Evolutionary conservation across 2,329 filamentous ascomycete species (phyloP), one percentile per base, ranked within the genome.

Genomic region (Sporothrix globosa): DNA sequence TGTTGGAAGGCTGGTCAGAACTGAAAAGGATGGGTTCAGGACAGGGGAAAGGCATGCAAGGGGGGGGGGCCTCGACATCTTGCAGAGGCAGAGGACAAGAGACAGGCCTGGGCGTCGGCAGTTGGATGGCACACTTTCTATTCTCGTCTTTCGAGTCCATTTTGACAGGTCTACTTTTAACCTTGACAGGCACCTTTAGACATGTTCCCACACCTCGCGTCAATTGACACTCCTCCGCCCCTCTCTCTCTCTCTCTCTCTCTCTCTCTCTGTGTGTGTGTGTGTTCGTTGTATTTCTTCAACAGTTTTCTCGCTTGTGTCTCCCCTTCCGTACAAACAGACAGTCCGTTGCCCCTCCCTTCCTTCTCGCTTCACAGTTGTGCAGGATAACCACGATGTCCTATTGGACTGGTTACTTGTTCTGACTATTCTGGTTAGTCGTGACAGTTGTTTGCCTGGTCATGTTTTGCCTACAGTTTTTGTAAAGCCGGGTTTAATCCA

Each of bases 1-100:
- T 24, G 50, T 7, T 24, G 50, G 44, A 56, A 56, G 24, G 53
- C 53, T 56, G 7, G 27, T 30, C 53, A 56, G 27, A 2, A 30
- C 30, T 41, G 56, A 34, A 30, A 39, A 46, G 58, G 39, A 39
- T 63, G 58, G 34, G 39, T 27, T 46, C 58, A 46, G 39, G 58
- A 63, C 58, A 63, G 39, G 58, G 39, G 39, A 61, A 61, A 10
- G 41, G 41, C 41, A 21, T 46, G 58, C 58, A 63, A 63, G 58
- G 58, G n/a, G n/a, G n/a, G n/a, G n/a, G n/a, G 58, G 58, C 10
- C n/a, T 11, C 30, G 39, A 7, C 34, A n/a, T 4, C n/a, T 2
- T 44, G 4, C 34, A 60, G 56, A 41, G 21, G 11, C 10, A 61
- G n/a, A 46, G 21, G 39, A 9, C 39, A 46, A 21, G 27, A 21